These are phyloP conservation scores for Aspergillus transmontanensis DNA, from an alignment of 2,329 filamentous ascomycete genomes.

Conservation along the genomic window DNA sequence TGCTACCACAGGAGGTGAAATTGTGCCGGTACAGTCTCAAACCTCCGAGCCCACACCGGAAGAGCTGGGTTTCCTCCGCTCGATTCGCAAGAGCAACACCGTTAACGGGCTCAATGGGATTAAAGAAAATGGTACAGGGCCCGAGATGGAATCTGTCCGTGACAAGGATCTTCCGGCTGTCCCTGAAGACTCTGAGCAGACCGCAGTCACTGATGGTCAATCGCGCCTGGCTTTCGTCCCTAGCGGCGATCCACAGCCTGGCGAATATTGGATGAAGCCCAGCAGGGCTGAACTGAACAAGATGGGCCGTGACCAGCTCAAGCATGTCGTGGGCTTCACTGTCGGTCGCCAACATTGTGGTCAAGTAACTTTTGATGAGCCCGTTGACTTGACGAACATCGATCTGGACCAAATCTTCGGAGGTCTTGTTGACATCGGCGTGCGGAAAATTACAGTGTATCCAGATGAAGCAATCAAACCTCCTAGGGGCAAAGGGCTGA, in stretches of 20 bases:
- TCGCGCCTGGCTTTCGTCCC: constrained; percentile 34
- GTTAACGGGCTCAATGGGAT: constrained; percentile 44
- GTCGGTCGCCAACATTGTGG: constrained; percentile 84
- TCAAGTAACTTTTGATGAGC: constrained; percentile 75
- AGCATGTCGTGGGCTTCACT: constrained; percentile 72
- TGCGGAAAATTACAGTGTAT: constrained; percentile 87
- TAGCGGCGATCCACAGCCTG: constrained; percentile 59
- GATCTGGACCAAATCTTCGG: constrained; percentile 79
- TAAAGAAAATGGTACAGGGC: constrained; percentile 37
- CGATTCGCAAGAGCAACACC: constrained; percentile 52
- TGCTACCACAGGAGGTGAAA: constrained; percentile 47
- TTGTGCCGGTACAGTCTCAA: constrained; percentile 55
- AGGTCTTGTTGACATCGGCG: constrained; percentile 72
- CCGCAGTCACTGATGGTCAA: constrained; percentile 40
- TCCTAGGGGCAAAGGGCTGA: constrained; percentile 80
- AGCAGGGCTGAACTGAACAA: constrained; percentile 71
- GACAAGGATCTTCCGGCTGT: constrained; percentile 79
- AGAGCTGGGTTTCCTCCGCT: constrained; percentile 63
- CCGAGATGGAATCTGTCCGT: constrained; percentile 72
- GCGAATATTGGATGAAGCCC: constrained; percentile 86
- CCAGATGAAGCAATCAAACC: constrained; percentile 75
- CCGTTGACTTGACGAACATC: constrained; percentile 79
- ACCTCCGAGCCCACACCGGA: constrained; percentile 59
- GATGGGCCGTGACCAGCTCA: constrained; percentile 78
- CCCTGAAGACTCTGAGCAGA: constrained; percentile 58